phyloP scores from a whole-genome alignment of 2,329 filamentous ascomycete species.

The Sporothrix sp. region DNA sequence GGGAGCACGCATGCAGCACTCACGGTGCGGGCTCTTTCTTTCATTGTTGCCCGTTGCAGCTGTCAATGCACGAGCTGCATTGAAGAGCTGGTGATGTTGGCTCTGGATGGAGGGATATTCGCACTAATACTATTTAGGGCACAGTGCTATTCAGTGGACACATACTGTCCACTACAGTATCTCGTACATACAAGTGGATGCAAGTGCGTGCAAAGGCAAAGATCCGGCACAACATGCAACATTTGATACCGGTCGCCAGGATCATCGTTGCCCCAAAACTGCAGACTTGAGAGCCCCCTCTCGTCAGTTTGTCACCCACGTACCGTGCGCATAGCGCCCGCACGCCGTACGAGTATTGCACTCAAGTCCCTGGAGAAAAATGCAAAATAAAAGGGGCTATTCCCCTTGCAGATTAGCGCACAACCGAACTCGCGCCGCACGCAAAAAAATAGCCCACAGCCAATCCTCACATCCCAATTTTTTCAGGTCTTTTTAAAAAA shows the following conservation, averaged over 20 bases:
- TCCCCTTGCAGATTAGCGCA: constrained; percentile 3
- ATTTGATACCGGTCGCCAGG: no score
- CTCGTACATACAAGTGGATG: no score
- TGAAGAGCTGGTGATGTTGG: background rate
- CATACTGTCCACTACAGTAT: no score
- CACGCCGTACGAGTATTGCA: no score
- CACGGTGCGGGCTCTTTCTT: background rate
- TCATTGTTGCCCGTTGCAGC: background rate
- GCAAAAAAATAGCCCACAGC: constrained; percentile 19
- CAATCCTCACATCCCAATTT: constrained; percentile 16
- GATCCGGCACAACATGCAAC: no score
- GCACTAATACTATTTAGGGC: no score
- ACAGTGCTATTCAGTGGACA: no score
- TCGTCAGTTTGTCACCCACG: no score
- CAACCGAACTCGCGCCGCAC: background rate
- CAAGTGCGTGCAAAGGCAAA: no score
- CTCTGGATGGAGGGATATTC: background rate
- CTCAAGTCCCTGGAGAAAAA: background rate
- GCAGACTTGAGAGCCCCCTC: no score
- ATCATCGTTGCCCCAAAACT: no score
- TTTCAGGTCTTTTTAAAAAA: constrained; percentile 7
- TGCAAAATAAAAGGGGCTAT: constrained; percentile 13
- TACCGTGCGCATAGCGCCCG: no score
- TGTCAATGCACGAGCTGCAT: background rate
- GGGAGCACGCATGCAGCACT: background rate